phyloP scores from a whole-genome alignment of 2,329 filamentous ascomycete genomes.

The Paecilomyces dactylethromorphus region DNA sequence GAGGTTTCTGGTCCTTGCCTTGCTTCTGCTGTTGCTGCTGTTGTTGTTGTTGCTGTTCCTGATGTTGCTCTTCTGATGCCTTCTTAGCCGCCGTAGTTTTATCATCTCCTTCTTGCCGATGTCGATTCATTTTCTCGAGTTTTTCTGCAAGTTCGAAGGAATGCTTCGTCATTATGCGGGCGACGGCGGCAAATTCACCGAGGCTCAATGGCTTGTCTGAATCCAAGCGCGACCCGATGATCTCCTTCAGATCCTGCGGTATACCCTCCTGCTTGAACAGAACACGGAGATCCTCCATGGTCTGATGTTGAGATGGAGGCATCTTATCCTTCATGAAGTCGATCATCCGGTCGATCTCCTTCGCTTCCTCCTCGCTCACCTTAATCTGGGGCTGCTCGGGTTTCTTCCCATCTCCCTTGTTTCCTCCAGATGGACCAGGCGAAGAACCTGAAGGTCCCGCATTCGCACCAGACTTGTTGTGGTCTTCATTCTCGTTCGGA shows the following conservation, averaged over 20 bases:
- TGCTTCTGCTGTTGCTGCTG: conserved; percentile 26
- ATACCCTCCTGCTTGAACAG: conserved; percentile 63
- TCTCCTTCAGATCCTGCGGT: conserved; percentile 59
- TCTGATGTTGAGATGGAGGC: conserved; percentile 55
- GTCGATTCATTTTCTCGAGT: conserved; percentile 19
- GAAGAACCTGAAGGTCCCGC: not conserved
- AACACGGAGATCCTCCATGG: conserved; percentile 55
- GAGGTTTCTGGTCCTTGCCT: conserved; percentile 21
- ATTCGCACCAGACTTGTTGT: conserved; percentile 3
- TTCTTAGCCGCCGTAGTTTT: conserved; percentile 24
- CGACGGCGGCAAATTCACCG: conserved; percentile 55
- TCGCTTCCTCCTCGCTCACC: conserved; percentile 50
- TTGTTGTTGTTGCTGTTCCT: conserved; percentile 25
- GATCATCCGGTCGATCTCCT: conserved; percentile 53
- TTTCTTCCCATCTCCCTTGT: conserved; percentile 22
- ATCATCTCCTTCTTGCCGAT: conserved; percentile 23
- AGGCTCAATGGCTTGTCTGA: conserved; percentile 41
- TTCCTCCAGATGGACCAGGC: conserved; percentile 2
- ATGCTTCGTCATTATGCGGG: conserved; percentile 51
- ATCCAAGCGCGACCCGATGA: conserved; percentile 51
- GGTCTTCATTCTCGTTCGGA: conserved; percentile 28
- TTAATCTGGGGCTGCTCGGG: conserved; percentile 34
- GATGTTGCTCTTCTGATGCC: conserved; percentile 11
- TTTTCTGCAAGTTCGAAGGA: conserved; percentile 44
- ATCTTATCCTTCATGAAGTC: conserved; percentile 51